These are phyloP conservation scores for Rheum nobile DNA, from an alignment of 148 eudicot species.

Conservation along the genomic window DNA sequence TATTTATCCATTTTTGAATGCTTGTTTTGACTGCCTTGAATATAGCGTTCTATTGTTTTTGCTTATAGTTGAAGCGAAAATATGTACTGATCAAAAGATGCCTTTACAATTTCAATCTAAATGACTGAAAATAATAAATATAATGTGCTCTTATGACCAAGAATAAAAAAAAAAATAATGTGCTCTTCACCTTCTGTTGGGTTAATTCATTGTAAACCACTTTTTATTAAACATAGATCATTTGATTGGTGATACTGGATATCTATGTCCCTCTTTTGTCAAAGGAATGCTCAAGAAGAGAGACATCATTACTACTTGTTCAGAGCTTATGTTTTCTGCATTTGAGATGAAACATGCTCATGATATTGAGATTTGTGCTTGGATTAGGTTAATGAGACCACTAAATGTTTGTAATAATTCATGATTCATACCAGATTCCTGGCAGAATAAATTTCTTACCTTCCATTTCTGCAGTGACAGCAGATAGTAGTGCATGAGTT, in stretches of 20 bases:
- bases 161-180: too few species aligned
- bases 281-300: not conserved
- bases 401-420: not conserved
- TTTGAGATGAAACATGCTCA: not conserved
- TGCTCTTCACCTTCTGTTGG: not conserved
- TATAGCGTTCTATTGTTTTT: not conserved
- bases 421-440: not conserved
- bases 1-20: not conserved
- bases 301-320: not conserved
- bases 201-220: not conserved
- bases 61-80: not conserved
- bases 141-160: too few species aligned
- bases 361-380: not conserved
- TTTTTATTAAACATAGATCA: not conserved
- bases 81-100: not conserved
- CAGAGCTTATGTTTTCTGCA: not conserved
- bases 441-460: not conserved
- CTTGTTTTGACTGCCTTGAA: not conserved
- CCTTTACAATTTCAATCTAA: not conserved
- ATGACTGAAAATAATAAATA: not conserved
- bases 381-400: not conserved
- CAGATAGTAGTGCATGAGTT: not conserved
- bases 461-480: not conserved
- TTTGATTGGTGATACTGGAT: not conserved
- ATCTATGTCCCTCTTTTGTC: not conserved